These are phyloP conservation scores for Chrysosphaeria jannelii DNA, from an alignment of 2,329 filamentous ascomycete genomes.

Conservation along the genomic window DNA sequence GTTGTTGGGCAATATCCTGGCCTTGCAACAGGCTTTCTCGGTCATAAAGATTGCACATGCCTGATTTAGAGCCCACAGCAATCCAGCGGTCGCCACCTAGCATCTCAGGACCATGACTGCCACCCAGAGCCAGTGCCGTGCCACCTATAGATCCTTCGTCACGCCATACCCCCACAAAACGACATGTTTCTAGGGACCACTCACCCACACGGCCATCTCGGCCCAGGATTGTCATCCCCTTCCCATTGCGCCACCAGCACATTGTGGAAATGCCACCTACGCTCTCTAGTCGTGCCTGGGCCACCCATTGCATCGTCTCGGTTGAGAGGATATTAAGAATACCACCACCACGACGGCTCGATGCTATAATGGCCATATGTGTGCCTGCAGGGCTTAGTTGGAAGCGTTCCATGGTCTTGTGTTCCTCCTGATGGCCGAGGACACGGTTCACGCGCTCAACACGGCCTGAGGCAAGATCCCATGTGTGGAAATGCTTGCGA, in stretches of 20 bases:
- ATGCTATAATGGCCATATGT: constrained; percentile 59
- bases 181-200: constrained; percentile 39
- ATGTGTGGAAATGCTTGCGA: constrained; percentile 75
- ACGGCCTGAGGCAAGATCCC: constrained; percentile 56
- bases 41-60: constrained; percentile 85
- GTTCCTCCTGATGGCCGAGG: constrained; percentile 48
- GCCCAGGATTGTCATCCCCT: constrained; percentile 54
- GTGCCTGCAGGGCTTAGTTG: constrained; percentile 61
- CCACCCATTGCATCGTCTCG: constrained; percentile 60
- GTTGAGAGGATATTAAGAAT: constrained; percentile 63
- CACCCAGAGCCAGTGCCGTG: constrained; percentile 55
- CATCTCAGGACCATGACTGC: constrained; percentile 23
- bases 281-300: constrained; percentile 55
- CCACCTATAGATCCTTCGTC: constrained; percentile 75
- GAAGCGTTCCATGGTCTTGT: constrained; percentile 76
- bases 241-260: constrained; percentile 67
- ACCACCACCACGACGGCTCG: constrained; percentile 59
- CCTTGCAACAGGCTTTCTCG: constrained; percentile 31
- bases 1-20: constrained; percentile 17
- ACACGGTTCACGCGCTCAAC: constrained; percentile 60
- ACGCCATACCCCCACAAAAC: constrained; percentile 55
- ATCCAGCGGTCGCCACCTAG: constrained; percentile 71
- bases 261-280: constrained; percentile 69
- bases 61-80: constrained; percentile 57
- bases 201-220: constrained; percentile 77